Evolutionary conservation across 768 basidiomycete genomes (phyloP), one percentile per base, ranked within the genome.

Genomic region (Pleurotus tuber-regium): DNA sequence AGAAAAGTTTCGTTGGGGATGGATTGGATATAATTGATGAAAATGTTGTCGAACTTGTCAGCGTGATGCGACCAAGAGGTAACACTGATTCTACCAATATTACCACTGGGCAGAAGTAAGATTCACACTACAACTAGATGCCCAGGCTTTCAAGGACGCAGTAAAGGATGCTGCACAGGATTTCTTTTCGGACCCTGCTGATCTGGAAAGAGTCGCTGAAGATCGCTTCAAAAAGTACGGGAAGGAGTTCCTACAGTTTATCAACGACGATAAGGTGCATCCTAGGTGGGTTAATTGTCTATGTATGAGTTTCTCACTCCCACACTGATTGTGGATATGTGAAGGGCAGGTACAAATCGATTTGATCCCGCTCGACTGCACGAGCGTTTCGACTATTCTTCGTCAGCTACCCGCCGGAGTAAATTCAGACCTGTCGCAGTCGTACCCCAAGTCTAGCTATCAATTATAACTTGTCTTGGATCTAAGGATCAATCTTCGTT

Each of bases 181-280:
- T 54, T 57, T 85, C 21, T 66, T 67, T 21, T 61, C 66, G 4
- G 67, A 68, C 11, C 79, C 80, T 78, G 66, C 78, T 62, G 67
- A 77, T 52, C 77, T 74, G 10, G 58, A 67, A 38, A 66, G 75
- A 28, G 43, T 63, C 29, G 64, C 65, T 0, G 61, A 70, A 3
- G 36, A 57, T 0, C 65, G 66, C 52, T 75, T 61, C 51, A 54
- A 56, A 3, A 56, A 60, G 16, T 70, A 69, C 51, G 75, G 74
- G 12, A 57, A 61, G n/a, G 55, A 56, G 21, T 74, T 78, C 49
- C 63, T 78, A 33, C 54, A 65, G 6, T 54, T 74, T 29, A 76
- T 73, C 54, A 68, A 70, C 29, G 57, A 62, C 16, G 59, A 71
- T 26, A 70, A 61, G 33, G 42, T 3, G 23, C 16, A 31, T 4